Conservation (phyloP, 352 stramenopile genomes). For the Globisporangium ultimum region DNA sequence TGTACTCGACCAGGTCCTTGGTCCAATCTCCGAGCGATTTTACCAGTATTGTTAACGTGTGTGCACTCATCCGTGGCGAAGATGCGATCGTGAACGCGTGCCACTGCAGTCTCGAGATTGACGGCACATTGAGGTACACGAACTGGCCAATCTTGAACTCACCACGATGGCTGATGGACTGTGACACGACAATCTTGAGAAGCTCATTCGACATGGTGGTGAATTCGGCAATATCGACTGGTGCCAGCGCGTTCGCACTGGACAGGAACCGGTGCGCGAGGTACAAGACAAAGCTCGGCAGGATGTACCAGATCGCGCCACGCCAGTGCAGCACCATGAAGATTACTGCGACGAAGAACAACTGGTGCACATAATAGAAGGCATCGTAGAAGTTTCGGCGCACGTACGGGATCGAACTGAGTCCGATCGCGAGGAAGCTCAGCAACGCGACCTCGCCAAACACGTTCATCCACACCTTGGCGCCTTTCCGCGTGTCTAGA, state of each 20-base stretch:
- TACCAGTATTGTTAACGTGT: constrained; percentile 14
- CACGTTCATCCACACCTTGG: constrained; percentile 42
- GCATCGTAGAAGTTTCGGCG: constrained; percentile 37
- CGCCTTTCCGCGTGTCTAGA: constrained; percentile 17
- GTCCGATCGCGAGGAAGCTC: constrained; percentile 34
- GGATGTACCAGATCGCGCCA: constrained; percentile 34
- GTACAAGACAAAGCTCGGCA: constrained; percentile 36
- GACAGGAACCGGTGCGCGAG: constrained; percentile 31
- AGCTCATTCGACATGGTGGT: constrained; percentile 22
- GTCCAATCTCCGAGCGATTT: constrained; percentile 22
- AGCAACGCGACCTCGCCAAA: constrained; percentile 40
- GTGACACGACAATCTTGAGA: constrained; percentile 32
- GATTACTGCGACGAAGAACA: constrained; percentile 41
- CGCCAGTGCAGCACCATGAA: constrained; percentile 44
- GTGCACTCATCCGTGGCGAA: constrained; percentile 8
- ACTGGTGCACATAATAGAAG: constrained; percentile 46
- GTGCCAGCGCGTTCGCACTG: constrained; percentile 23
- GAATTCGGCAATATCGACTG: constrained; percentile 29
- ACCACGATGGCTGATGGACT: constrained; percentile 7
- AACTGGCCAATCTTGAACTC: constrained; percentile 37
- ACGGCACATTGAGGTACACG: constrained; percentile 41
- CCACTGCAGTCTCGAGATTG: constrained; percentile 45
- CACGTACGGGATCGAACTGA: constrained; percentile 36
- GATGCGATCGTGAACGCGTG: constrained; percentile 45
- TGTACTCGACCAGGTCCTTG: constrained; percentile 8